Evolutionary conservation across 768 basidiomycete genomes (phyloP).

Genomic region (Pisolithus orientalis): DNA sequence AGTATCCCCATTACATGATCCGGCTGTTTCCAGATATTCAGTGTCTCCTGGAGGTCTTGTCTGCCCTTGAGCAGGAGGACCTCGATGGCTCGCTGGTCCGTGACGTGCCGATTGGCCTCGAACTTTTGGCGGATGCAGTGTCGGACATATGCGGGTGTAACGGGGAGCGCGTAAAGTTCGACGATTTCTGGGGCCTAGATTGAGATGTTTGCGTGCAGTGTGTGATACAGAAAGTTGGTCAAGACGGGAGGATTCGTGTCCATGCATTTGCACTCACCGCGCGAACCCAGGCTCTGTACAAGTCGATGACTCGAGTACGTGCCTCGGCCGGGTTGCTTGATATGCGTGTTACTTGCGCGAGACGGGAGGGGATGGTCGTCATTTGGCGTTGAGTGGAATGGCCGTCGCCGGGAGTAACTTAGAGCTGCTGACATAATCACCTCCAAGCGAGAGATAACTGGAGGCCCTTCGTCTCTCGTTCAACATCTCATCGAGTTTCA

Average conservation of each 20-base stretch:
- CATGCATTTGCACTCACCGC: conserved; percentile 48
- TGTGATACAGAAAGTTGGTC: not conserved
- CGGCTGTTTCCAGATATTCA: conserved; percentile 91
- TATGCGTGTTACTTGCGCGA: conserved; percentile 64
- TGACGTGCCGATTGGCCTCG: conserved; percentile 77
- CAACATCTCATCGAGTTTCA: not conserved
- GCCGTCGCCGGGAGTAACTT: not conserved
- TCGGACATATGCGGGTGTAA: conserved; percentile 72
- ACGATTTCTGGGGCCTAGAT: conserved; percentile 87
- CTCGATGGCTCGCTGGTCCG: conserved; percentile 79
- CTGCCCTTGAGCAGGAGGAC: conserved; percentile 77
- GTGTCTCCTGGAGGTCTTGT: conserved; percentile 88
- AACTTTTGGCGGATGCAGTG: conserved; percentile 81
- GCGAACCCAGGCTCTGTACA: conserved; percentile 94
- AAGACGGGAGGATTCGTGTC: not conserved
- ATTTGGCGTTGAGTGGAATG: conserved; percentile 26
- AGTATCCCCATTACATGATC: conserved; percentile 75
- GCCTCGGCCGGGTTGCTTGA: conserved; percentile 56
- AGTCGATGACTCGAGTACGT: conserved; percentile 57
- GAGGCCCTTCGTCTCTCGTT: not conserved
- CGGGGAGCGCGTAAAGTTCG: conserved; percentile 72
- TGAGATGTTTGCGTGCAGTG: not conserved
- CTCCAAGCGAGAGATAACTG: not conserved
- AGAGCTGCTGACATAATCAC: conserved; percentile 12
- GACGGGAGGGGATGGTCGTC: conserved; percentile 86